Base-by-base conservation (phyloP, 2,329 filamentous ascomycete species). In the Alternaria gaisen region DNA sequence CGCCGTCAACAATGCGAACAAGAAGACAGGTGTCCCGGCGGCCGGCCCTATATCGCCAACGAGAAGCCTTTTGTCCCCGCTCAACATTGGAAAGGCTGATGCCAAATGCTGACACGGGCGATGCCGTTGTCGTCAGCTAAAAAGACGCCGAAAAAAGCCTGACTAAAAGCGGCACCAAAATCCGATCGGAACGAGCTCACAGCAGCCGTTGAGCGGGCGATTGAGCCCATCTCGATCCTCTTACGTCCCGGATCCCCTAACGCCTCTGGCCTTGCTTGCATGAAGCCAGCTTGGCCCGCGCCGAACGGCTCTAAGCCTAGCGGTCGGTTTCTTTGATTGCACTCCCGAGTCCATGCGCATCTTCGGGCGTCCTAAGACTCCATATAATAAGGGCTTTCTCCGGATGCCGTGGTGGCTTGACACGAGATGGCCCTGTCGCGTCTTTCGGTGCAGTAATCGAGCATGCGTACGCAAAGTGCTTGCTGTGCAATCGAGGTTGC, bases 191-290 rank as follows among this genome's bases (percentile, higher is more conserved):
- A 68, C 66, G 60, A 66, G 60, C 61, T 66, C 65, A 62, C 65
- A 65, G 65, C 63, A 70, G 67, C 69, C 72, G 72, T 74, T 74
- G 70, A 69, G 69, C 64, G 64, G 61, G 65, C 60, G 61, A 64
- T 58, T 54, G 64, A 58, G 61, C 32, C 62, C 62, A 70, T 69
- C 64, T 68, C 68, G 63, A 70, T 69, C 60, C 65, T 63, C 52
- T 47, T 41, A 52, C 63, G 60, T 70, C 71, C 71, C 70, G 69
- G 65, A 62, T 65, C 64, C 58, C 66, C 66, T 62, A 72, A 72
- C 67, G 65, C 61, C 60, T 70, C 60, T 72, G 60, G 70, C 69
- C 66, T 73, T 75, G 60, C 71, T 67, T 74, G 72, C 72, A 74
- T 77, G 64, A 63, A 68, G 66, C 66, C 61, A 59, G 54, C 70